Evolutionary conservation across 78 protist genomes (phyloP), one percentile per base, ranked within the genome.

Genomic region (Tieghemostelium lacteum): DNA sequence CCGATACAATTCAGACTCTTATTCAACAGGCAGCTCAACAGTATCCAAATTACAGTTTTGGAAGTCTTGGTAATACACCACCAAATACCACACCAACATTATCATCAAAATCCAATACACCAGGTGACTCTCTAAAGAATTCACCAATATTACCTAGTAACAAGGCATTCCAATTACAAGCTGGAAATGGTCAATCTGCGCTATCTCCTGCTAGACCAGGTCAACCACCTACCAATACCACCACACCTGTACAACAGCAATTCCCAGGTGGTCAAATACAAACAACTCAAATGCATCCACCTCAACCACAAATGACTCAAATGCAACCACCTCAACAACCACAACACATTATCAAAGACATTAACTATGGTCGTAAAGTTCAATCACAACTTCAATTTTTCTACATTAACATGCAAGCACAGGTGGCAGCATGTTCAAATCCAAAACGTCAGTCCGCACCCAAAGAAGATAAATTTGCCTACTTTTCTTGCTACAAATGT

Each of bases 401-500:
- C 2, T 67, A 42, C 58, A 67, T 80, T 42, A 61, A 61, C 4
- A 49, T 66, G 8, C 77, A 64, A 29, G 88, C 88, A 36, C 57
- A 37, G 28, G 54, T 50, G 16, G 77, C 88, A 52, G 52, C 88
- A 80, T 52, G 73, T 29, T 52, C 64, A 33, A 49, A 66, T 29
- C 69, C 75, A 52, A 71, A 71, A 16, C 88, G 88, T 39, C 22
- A 66, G 12, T 7, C 57, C 6, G 33, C 62, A 1, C 73, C 26
- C 2, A 65, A 49, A 17, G 88, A 80, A 1, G 88, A 80, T 7
- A 64, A 71, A 36, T 52, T n/a, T 29, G 58, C 88, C 24, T 80
- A 66, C 88, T 80, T 54, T 49, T 55, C 75, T 14, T 80, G 88
- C 29, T 67, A 28, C 20, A 49, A 67, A 37, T 80, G 88, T 24